phyloP scores from a whole-genome alignment of 768 basidiomycete species.

The Tubosaeta brunneosetosa region DNA sequence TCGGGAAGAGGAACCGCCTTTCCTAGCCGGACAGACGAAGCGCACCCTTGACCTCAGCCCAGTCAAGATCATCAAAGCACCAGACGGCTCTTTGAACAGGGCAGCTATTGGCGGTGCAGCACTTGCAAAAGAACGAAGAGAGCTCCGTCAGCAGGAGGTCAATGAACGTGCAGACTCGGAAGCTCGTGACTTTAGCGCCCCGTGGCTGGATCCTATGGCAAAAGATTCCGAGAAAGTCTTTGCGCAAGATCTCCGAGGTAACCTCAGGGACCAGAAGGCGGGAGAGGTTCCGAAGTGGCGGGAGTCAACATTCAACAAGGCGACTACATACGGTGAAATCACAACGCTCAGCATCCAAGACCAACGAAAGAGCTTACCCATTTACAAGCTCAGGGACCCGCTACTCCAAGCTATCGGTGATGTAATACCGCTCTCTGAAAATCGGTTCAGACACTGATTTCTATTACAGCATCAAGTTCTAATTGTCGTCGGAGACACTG shows the following conservation, averaged over 20 bases:
- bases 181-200: slow-evolving; percentile 89
- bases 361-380: slow-evolving; percentile 85
- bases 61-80: slow-evolving; percentile 97
- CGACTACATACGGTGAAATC: slow-evolving; percentile 92
- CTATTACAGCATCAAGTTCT: slow-evolving; percentile 69
- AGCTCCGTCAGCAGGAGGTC: slow-evolving; percentile 88
- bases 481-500: slow-evolving; percentile 97
- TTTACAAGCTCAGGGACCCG: slow-evolving; percentile 90
- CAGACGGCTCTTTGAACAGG: slow-evolving; percentile 94
- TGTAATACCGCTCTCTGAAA: slow-evolving; percentile 41
- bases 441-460: slow-evolving; percentile 13
- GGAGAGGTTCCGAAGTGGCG: slow-evolving; percentile 88
- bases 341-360: slow-evolving; percentile 89
- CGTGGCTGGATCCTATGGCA: slow-evolving; percentile 99
- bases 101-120: slow-evolving; percentile 93
- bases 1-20: slow-evolving; percentile 93
- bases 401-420: slow-evolving; percentile 86
- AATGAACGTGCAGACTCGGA: slow-evolving; percentile 95
- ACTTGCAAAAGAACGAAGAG: slow-evolving; percentile 90
- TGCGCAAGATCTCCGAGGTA: slow-evolving; percentile 86
- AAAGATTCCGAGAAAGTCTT: slow-evolving; percentile 81
- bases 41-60: slow-evolving; percentile 93
- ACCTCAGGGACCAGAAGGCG: slow-evolving; percentile 77
- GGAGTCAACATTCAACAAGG: slow-evolving; percentile 88
- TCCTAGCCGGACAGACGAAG: slow-evolving; percentile 95